Conservation (phyloP, 2,329 filamentous ascomycete genomes). For the Calonectria pseudoreteaudii region DNA sequence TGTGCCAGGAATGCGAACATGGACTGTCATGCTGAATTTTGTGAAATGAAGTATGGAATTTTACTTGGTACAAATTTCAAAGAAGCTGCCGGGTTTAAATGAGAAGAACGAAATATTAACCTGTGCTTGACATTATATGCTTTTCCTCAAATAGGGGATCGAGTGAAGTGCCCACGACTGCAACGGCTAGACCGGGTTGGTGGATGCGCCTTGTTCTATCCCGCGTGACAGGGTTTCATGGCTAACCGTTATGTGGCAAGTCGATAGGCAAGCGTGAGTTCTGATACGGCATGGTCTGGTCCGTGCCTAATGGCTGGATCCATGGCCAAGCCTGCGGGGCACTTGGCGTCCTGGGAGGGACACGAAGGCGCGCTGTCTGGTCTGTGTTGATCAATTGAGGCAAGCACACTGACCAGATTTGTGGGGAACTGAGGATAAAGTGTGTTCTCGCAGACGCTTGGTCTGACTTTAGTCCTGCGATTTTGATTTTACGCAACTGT, state of each 20-base stretch:
- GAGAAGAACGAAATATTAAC: not conserved
- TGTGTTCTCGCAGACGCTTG: not conserved
- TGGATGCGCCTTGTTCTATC: not conserved
- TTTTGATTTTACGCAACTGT: too few relatives aligned
- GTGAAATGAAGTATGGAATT: not conserved
- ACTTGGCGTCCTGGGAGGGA: not conserved
- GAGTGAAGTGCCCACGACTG: not conserved
- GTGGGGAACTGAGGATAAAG: not conserved
- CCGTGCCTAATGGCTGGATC: not conserved
- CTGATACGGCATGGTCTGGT: not conserved
- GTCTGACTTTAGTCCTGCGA: not conserved
- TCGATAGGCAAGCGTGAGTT: conserved; percentile 17
- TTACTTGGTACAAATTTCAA: not conserved
- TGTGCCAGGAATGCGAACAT: conserved; percentile 33
- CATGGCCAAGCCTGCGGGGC: conserved; percentile 5
- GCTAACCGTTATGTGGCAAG: conserved; percentile 14
- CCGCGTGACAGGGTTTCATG: conserved; percentile 4
- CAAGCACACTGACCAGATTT: not conserved
- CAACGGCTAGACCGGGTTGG: not conserved
- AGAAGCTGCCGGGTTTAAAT: not conserved
- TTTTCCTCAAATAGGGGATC: not conserved
- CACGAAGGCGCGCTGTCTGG: not conserved
- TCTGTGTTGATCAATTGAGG: not conserved
- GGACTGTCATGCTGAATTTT: not conserved
- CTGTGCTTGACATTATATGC: not conserved